Evolutionary conservation across 2,329 filamentous ascomycete genomes (phyloP).

Genomic region (Penicillium sp.): DNA sequence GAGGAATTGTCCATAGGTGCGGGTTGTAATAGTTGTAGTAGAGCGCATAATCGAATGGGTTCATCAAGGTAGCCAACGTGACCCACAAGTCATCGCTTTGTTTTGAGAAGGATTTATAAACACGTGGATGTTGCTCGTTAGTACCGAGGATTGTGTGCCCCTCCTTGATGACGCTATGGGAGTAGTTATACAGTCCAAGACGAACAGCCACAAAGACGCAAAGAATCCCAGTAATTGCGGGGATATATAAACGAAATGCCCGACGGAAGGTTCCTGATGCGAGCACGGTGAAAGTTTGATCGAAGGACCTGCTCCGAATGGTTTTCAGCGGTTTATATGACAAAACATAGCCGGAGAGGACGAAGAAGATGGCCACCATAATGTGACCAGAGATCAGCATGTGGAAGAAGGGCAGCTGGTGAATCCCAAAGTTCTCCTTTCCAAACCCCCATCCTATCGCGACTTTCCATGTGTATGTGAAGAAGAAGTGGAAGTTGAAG

Average conservation of each 20-base stretch:
- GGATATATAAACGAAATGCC: conserved; percentile 42
- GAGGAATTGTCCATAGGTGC: conserved; percentile 47
- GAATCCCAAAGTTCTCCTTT: conserved; percentile 38
- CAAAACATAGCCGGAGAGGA: conserved; percentile 49
- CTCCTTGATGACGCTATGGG: conserved; percentile 32
- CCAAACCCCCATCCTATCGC: conserved; percentile 41
- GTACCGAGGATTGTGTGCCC: conserved; percentile 39
- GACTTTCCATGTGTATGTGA: conserved; percentile 44
- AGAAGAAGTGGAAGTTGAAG: conserved; percentile 47
- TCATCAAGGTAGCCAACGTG: conserved; percentile 33
- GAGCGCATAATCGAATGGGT: conserved; percentile 38
- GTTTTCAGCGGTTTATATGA: conserved; percentile 42
- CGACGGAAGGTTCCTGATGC: conserved; percentile 45
- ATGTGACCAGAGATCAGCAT: conserved; percentile 45
- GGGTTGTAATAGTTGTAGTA: conserved; percentile 46
- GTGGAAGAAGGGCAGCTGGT: conserved; percentile 43
- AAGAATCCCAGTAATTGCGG: conserved; percentile 39
- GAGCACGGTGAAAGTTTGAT: conserved; percentile 38
- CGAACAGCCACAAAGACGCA: conserved; percentile 42
- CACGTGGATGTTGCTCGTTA: conserved; percentile 44
- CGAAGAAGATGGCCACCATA: conserved; percentile 49
- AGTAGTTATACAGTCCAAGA: conserved; percentile 41
- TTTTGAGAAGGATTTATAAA: conserved; percentile 28
- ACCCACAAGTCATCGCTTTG: conserved; percentile 38
- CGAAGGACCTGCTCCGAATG: conserved; percentile 37